Evolutionary conservation across 2,329 filamentous ascomycete species (phyloP).

Genomic region (Trichophyton benhamiae): DNA sequence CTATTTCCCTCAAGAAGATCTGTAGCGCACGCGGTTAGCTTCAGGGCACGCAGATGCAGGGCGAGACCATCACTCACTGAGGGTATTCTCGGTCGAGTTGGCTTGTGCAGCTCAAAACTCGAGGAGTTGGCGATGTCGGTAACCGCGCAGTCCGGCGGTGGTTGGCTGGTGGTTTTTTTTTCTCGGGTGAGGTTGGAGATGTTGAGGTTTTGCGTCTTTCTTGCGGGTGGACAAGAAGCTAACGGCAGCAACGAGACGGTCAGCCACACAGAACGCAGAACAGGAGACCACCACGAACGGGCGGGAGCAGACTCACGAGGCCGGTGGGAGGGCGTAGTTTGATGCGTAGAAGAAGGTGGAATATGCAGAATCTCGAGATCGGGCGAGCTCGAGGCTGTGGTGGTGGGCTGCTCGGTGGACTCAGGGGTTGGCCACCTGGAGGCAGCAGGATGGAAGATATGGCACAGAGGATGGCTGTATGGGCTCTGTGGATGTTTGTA

Average conservation of each 20-base stretch:
- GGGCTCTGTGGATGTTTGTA: neutral
- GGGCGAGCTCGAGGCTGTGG: neutral
- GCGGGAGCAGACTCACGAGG: neutral
- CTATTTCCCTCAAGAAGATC: neutral
- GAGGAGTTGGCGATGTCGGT: slow-evolving; percentile 17
- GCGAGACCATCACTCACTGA: slow-evolving; percentile 16
- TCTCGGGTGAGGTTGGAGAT: slow-evolving; percentile 6
- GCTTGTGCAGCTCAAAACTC: slow-evolving; percentile 15
- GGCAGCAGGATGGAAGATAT: neutral
- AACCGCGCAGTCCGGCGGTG: slow-evolving; percentile 23
- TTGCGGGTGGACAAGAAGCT: slow-evolving; percentile 3
- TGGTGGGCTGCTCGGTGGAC: neutral
- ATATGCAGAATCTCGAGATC: slow-evolving; percentile 3
- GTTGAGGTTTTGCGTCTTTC: slow-evolving; percentile 5
- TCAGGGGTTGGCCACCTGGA: neutral
- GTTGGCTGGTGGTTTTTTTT: slow-evolving; percentile 17
- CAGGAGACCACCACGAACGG: slow-evolving; percentile 1
- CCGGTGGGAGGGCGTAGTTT: neutral
- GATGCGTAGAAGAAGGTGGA: neutral
- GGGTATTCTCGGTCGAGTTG: slow-evolving; percentile 16
- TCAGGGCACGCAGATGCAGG: slow-evolving; percentile 8
- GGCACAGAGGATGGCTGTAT: slow-evolving; percentile 1
- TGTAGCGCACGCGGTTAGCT: slow-evolving; percentile 3
- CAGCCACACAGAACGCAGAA: slow-evolving; percentile 5
- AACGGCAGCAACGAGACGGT: neutral